phyloP scores from a whole-genome alignment of 1,139 yeast genomes.

The Zhuliangozyma blackwelliae region DNA sequence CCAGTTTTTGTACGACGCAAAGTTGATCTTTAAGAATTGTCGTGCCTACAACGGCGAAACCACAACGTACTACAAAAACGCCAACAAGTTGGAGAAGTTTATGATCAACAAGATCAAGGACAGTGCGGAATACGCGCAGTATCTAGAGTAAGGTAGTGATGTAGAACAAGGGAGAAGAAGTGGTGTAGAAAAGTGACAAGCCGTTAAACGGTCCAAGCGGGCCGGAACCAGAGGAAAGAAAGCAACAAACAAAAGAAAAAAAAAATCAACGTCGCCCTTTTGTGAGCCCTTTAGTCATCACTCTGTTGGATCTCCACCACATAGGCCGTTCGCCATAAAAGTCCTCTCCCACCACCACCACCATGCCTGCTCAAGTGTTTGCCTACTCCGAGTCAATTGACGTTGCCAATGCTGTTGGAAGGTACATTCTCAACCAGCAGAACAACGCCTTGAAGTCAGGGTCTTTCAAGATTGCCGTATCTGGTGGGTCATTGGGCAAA shows the following conservation, averaged over 20 bases:
- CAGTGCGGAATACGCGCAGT: slow-evolving; percentile 63
- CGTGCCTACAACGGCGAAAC: slow-evolving; percentile 83
- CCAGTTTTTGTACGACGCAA: slow-evolving; percentile 84
- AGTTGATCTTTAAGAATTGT: slow-evolving; percentile 85
- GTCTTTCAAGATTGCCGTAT: slow-evolving; percentile 70
- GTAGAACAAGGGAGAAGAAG: too few relatives aligned
- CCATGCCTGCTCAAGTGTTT: slow-evolving; percentile 40
- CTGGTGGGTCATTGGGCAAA: slow-evolving; percentile 87
- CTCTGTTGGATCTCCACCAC: too few relatives aligned
- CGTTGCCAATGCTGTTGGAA: slow-evolving; percentile 57
- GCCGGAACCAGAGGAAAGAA: too few relatives aligned
- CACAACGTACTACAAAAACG: slow-evolving; percentile 87
- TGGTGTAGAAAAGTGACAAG: too few relatives aligned
- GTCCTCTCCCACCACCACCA: background rate
- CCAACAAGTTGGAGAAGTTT: slow-evolving; percentile 87
- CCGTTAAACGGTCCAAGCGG: background rate
- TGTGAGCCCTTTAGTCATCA: too few relatives aligned
- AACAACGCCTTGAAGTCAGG: slow-evolving; percentile 41
- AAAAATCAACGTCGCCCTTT: too few relatives aligned
- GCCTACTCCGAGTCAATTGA: slow-evolving; percentile 51
- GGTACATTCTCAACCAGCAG: slow-evolving; percentile 52
- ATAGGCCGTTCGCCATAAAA: too few relatives aligned
- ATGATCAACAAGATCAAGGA: slow-evolving; percentile 78
- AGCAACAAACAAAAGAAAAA: too few relatives aligned
- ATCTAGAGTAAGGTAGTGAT: slow-evolving; percentile 24